Base-by-base conservation (phyloP, 2,329 filamentous ascomycete genomes). In the Fusarium citri region DNA sequence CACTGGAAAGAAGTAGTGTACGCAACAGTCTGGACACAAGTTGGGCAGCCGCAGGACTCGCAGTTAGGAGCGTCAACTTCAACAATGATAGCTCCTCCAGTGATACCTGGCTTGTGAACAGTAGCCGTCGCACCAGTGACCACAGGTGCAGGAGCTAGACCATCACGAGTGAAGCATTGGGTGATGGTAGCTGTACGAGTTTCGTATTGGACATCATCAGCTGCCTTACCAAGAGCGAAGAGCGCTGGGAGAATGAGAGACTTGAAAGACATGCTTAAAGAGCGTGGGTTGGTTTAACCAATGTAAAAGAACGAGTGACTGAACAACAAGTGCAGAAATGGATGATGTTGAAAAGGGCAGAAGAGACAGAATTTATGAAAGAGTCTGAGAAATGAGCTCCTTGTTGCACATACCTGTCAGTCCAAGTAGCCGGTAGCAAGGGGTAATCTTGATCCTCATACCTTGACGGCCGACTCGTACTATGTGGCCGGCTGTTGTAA, bases 51-150 rank as follows among this genome's bases (percentile, higher is more conserved):
- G n/a, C 67, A 69, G 4, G 63, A 41, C 3, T 70, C 40, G 15
- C 67, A 69, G 34, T 67, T 51, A 6, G 67, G 67, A n/a, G 67
- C 67, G 8, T 70, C 43, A 3, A 69, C 67, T 10, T 67, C 25
- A 4, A 70, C 57, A 5, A 42, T 34, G 4, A 71, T 68, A n/a
- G 57, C 57, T 6, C 40, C 62, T 14, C 67, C 67, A n/a, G 62
- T 64, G 8, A 53, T 31, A 11, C 53, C 49, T n/a, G 67, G 67
- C 22, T 50, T 40, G 7, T 68, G 18, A 18, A 69, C 45, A 6
- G 55, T 34, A 4, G 34, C 40, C 12, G 53, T 55, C 7, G 67
- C 41, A 16, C 50, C 62, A 7, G 41, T 45, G 3, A 42, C 55
- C 6, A 50, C 28, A 14, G 45, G 30, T 3, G 59, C 34, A 5